These are phyloP conservation scores for Calonectria crousiana DNA, from an alignment of 2,329 filamentous ascomycete genomes.

Conservation along the genomic window DNA sequence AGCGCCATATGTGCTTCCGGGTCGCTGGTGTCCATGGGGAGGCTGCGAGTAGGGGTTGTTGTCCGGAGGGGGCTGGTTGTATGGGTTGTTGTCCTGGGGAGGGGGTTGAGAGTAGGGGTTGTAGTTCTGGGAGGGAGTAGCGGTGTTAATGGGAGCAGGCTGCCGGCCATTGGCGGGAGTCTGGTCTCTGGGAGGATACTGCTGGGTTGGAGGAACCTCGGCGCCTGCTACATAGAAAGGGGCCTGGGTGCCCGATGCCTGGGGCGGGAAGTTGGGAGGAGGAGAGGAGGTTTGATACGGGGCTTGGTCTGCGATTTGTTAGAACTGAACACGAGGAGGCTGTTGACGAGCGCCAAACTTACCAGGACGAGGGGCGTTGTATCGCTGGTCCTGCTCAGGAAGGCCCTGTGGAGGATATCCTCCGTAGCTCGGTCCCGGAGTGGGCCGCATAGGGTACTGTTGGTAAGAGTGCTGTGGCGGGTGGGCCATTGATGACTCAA, in stretches of 20 bases:
- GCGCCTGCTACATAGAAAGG: conserved; percentile 76
- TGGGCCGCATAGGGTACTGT: conserved; percentile 71
- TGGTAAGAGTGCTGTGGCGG: conserved; percentile 85
- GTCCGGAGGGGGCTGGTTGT: conserved; percentile 55
- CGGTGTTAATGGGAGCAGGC: conserved; percentile 64
- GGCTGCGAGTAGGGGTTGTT: conserved; percentile 60
- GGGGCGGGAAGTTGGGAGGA: conserved; percentile 68
- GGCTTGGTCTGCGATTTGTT: conserved; percentile 53
- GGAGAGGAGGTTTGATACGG: conserved; percentile 62
- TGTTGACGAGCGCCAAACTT: conserved; percentile 16
- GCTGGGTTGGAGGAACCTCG: conserved; percentile 63
- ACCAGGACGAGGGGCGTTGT: conserved; percentile 72
- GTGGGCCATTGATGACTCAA: conserved; percentile 97
- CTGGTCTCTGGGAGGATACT: conserved; percentile 66
- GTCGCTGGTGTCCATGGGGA: conserved; percentile 59
- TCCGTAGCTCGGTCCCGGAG: conserved; percentile 61
- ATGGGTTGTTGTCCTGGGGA: conserved; percentile 52
- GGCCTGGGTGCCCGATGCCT: conserved; percentile 62
- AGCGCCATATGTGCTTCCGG: conserved; percentile 77
- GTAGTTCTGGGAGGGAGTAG: conserved; percentile 60
- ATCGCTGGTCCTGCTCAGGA: conserved; percentile 71
- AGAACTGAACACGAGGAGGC: conserved; percentile 14
- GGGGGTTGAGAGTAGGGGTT: conserved; percentile 58
- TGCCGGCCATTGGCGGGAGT: conserved; percentile 62
- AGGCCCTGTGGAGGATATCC: conserved; percentile 58